phyloP scores from a whole-genome alignment of 1,284 basidiomycete species.

The Fomitiporia mediterranea region DNA sequence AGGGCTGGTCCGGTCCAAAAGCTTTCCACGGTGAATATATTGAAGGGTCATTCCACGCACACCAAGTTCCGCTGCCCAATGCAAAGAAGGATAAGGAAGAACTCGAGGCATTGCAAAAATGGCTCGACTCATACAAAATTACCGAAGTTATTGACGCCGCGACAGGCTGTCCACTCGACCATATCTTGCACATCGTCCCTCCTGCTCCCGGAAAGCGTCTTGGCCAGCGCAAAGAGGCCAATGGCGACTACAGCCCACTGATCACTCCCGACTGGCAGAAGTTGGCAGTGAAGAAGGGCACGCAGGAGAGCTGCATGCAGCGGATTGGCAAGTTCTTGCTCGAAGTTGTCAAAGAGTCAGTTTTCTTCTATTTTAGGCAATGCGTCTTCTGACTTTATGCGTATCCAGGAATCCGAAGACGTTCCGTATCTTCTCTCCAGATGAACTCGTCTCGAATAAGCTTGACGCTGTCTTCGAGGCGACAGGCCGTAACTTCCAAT shows the following conservation, averaged over 20 bases:
- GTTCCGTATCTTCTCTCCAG: constrained; percentile 90
- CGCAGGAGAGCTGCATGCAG: constrained; percentile 76
- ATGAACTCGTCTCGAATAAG: constrained; percentile 88
- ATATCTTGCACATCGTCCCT: constrained; percentile 57
- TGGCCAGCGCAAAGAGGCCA: constrained; percentile 64
- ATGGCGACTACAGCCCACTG: constrained; percentile 58
- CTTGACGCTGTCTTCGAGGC: constrained; percentile 70
- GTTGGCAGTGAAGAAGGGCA: constrained; percentile 48
- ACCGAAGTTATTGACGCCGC: constrained; percentile 55
- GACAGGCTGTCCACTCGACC: constrained; percentile 42
- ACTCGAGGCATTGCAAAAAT: constrained; percentile 57
- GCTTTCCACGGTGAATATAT: constrained; percentile 60
- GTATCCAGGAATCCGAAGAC: constrained; percentile 56
- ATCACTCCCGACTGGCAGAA: constrained; percentile 62
- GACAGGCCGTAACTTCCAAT: constrained; percentile 75
- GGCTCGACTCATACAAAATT: constrained; percentile 67
- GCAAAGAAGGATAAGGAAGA: constrained; percentile 63
- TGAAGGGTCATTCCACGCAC: constrained; percentile 72
- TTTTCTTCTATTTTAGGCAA: neutral
- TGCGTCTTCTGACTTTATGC: constrained; percentile 2
- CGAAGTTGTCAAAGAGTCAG: constrained; percentile 53
- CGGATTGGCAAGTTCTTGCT: constrained; percentile 57
- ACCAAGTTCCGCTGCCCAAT: constrained; percentile 78
- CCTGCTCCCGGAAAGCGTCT: constrained; percentile 49
- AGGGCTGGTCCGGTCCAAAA: constrained; percentile 68